A percentile compares a stretch with the other conserved stretches of the same genome.
Evolutionary conservation across 495 filamentous ascomycete genomes (phyloP).

Genomic region (Astrothelium macrocarpum): DNA sequence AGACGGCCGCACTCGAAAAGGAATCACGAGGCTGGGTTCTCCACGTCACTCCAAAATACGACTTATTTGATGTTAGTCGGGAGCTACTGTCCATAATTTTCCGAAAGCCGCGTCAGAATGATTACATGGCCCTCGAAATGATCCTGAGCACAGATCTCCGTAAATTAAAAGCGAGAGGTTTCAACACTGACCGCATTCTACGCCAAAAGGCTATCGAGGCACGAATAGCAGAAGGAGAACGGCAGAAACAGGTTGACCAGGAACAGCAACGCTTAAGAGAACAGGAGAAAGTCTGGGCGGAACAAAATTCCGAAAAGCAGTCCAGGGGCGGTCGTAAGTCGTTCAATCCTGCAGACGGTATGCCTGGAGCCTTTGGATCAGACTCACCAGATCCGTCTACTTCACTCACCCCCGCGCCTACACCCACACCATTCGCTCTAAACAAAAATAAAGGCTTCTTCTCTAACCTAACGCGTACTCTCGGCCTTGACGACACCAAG

Average conservation of each 20-base stretch:
- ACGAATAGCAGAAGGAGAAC: constrained; percentile 70
- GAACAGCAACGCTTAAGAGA: constrained; percentile 56
- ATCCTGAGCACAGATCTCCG: constrained; percentile 73
- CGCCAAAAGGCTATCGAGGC: constrained; percentile 74
- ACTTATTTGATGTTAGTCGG: constrained; percentile 82
- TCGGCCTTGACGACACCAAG: background rate
- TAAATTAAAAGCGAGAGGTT: constrained; percentile 70
- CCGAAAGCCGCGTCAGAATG: constrained; percentile 72
- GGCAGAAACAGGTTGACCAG: constrained; percentile 65
- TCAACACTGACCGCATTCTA: constrained; percentile 90
- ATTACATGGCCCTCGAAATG: constrained; percentile 76
- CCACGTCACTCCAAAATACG: constrained; percentile 55
- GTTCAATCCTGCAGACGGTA: constrained; percentile 33
- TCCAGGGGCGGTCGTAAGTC: constrained; percentile 32
- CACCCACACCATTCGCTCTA: background rate
- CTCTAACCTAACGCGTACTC: background rate
- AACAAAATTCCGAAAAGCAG: constrained; percentile 1
- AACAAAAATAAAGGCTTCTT: background rate
- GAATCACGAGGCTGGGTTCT: constrained; percentile 40
- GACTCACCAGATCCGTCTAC: constrained; percentile 8
- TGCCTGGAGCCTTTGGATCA: constrained; percentile 25
- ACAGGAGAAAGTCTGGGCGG: constrained; percentile 20
- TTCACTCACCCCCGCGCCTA: background rate
- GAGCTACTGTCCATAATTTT: constrained; percentile 71
- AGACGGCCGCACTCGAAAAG: constrained; percentile 56